Evolutionary conservation across 2,329 filamentous ascomycete species (phyloP).

Genomic region (Fusarium sacchari): DNA sequence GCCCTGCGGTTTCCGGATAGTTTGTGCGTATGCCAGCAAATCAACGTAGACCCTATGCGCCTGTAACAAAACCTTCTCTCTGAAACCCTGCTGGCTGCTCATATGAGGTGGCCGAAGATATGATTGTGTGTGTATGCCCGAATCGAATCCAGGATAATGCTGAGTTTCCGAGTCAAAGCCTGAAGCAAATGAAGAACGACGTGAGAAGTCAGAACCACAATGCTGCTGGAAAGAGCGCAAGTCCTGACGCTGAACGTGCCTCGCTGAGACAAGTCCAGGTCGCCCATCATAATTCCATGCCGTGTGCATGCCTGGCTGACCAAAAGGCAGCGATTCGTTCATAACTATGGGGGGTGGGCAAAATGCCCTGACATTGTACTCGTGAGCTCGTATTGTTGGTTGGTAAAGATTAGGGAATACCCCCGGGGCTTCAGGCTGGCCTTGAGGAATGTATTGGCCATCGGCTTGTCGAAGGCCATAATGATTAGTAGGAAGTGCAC

Average conservation of each 20-base stretch:
- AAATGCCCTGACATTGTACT: constrained; percentile 52
- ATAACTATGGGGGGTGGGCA: constrained; percentile 50
- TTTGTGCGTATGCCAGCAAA: constrained; percentile 72
- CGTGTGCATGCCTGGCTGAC: constrained; percentile 42
- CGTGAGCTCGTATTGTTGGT: constrained; percentile 49
- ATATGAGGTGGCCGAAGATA: constrained; percentile 18
- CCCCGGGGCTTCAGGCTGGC: constrained; percentile 26
- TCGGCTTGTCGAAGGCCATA: constrained; percentile 22
- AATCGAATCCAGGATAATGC: constrained; percentile 8
- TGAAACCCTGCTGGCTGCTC: constrained; percentile 58
- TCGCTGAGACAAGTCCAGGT: constrained; percentile 1
- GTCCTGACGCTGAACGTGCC: constrained; percentile 27
- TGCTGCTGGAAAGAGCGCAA: constrained; percentile 19
- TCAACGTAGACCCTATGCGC: constrained; percentile 80
- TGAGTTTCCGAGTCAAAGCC: constrained; percentile 9
- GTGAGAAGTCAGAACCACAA: constrained; percentile 12
- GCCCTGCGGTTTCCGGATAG: constrained; percentile 61
- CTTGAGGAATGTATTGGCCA: constrained; percentile 23
- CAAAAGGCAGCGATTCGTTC: constrained; percentile 46
- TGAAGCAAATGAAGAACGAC: constrained; percentile 19
- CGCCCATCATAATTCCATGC: constrained; percentile 34
- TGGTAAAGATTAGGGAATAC: constrained; percentile 43
- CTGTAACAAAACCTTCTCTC: constrained; percentile 73
- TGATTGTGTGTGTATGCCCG: constrained; percentile 6
- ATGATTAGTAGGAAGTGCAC: constrained; percentile 21